phyloP scores from a whole-genome alignment of 2,329 filamentous ascomycete species.

The Epicoccum nigrum region DNA sequence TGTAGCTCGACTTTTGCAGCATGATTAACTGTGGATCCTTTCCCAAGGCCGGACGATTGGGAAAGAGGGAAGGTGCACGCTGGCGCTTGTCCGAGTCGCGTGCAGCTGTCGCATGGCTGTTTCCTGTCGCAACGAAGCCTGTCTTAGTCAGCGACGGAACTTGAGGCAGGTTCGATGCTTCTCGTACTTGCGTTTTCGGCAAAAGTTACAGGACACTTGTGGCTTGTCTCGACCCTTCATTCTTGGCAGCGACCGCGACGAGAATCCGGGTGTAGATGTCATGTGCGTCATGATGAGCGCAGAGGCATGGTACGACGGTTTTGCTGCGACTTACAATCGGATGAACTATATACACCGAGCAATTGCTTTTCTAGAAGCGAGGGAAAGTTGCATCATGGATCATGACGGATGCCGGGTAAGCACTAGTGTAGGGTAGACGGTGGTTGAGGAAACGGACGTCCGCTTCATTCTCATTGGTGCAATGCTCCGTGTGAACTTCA shows the following conservation, averaged over 20 bases:
- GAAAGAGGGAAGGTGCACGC: background rate
- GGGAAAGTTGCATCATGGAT: background rate
- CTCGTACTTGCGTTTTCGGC: conserved; percentile 1
- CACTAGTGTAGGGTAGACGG: too few species aligned
- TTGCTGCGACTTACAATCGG: too few species aligned
- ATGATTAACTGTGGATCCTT: too few species aligned
- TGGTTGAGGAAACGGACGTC: conserved; percentile 6
- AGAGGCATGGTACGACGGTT: too few species aligned
- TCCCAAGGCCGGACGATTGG: background rate
- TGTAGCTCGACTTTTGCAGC: background rate
- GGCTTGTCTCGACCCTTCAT: conserved; percentile 1
- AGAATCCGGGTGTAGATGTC: background rate
- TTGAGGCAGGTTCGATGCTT: background rate
- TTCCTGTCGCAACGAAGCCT: conserved; percentile 1
- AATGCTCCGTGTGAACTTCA: background rate
- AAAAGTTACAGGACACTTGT: background rate
- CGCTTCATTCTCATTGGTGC: conserved; percentile 11
- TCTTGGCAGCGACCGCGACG: background rate
- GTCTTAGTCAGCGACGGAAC: background rate
- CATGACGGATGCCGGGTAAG: background rate
- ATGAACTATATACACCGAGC: too few species aligned
- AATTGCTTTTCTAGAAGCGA: too few species aligned
- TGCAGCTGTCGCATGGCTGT: conserved; percentile 1
- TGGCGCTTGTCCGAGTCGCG: background rate
- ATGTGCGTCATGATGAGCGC: too few species aligned